These are phyloP conservation scores for Dissophora globulifera DNA, from an alignment of 192 early-diverging fungal genomes.

Conservation along the genomic window DNA sequence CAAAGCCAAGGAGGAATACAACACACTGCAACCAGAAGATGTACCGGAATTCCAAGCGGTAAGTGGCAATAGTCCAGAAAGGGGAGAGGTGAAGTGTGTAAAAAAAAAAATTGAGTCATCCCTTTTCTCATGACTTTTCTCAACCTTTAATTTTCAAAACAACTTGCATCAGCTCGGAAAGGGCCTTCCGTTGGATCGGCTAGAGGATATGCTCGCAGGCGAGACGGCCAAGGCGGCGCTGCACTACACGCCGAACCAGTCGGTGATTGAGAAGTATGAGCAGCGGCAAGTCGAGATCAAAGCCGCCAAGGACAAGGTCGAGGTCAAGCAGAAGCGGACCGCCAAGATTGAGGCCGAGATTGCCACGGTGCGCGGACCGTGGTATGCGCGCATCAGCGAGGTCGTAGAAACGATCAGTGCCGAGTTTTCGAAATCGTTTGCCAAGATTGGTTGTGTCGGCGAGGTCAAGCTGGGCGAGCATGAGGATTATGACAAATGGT, in stretches of 20 bases:
- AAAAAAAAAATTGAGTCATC: too few relatives aligned
- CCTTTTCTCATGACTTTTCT: too few relatives aligned
- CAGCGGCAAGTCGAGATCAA: slow-evolving; percentile 69
- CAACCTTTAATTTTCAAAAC: too few relatives aligned
- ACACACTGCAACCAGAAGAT: slow-evolving; percentile 64
- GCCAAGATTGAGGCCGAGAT: slow-evolving; percentile 51
- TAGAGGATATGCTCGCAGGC: slow-evolving; percentile 70
- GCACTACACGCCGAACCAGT: slow-evolving; percentile 62
- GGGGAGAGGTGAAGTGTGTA: too few relatives aligned
- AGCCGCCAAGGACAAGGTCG: slow-evolving; percentile 43
- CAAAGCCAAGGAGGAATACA: slow-evolving; percentile 64
- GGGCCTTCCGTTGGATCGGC: slow-evolving; percentile 62
- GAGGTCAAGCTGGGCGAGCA: slow-evolving; percentile 73
- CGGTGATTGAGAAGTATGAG: slow-evolving; percentile 76
- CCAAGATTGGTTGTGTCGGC: slow-evolving; percentile 81
- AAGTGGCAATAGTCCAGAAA: too few relatives aligned
- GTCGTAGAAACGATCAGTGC: slow-evolving; percentile 73
- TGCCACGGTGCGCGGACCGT: slow-evolving; percentile 57
- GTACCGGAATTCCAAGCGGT: slow-evolving; percentile 63
- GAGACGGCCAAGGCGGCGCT: slow-evolving; percentile 67
- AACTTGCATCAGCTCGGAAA: slow-evolving; percentile 38
- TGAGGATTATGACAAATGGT: slow-evolving; percentile 93
- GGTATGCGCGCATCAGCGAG: slow-evolving; percentile 71
- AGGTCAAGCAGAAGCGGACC: slow-evolving; percentile 56
- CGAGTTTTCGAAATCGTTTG: slow-evolving; percentile 78